Base-by-base conservation (phyloP, 306 rosid genomes). In the Abrus precatorius region DNA sequence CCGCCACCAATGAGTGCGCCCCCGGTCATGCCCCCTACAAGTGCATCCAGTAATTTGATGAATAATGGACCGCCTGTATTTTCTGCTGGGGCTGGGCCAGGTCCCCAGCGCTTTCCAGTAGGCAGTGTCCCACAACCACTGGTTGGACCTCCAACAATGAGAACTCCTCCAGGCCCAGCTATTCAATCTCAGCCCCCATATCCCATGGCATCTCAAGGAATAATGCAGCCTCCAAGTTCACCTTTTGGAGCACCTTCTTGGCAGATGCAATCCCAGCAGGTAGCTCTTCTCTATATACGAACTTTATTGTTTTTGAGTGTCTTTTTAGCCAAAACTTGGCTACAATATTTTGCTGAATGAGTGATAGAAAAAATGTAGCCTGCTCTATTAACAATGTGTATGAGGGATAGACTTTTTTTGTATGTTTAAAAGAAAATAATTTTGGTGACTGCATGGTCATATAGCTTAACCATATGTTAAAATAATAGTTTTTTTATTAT, bases 221-320 rank as follows among this genome's bases (percentile, higher is more conserved):
- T 78, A 53, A 38, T 78, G 83, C 87, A 85, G 57, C 90, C 94
- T 61, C 81, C 89, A 43, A 84, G 84, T 83, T 83, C 98, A 20
- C 87, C 89, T 54, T 93, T 90, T 74, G 91, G 84, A 55, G 80
- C 90, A 71, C 94, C 93, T 28, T 53, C 94, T 49, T 95, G 99
- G 99, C 83, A 86, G 52, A 78, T 86, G 91, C 98, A 87, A n/a
- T 88, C 82, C 6, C 97, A 94, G 66, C 99, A 91, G 95, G 99
- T 93, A 77, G 69, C 78, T 66, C 12, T 72, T 40, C 11, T 65
- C 44, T 29, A 1, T 64, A 33, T 53, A 47, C 70, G 33, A 55
- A 44, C 61, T 69, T 28, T 43, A 4, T 36, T 43, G 45, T 72
- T n/a, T 82, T 79, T 55, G 66, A 45, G 32, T 75, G 54, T 61